A percentile compares a stretch with the other conserved stretches of the same genome.
Conservation (phyloP, 768 basidiomycete species). For the Amanita muscaria region DNA sequence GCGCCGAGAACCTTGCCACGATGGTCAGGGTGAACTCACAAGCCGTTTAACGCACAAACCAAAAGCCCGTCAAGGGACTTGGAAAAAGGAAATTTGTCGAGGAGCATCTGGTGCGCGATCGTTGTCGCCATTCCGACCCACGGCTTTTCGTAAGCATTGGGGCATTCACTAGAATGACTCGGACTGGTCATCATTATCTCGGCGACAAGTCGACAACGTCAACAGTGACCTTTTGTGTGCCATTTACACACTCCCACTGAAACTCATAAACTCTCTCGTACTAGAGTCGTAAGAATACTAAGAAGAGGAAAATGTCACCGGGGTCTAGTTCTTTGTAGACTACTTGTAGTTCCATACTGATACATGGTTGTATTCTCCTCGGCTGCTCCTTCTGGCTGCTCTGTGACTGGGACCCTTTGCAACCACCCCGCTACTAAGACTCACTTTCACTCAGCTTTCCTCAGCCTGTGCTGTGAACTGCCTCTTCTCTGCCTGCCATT, state of each 20-base stretch:
- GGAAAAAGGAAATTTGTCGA: not conserved
- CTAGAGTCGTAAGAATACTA: no score
- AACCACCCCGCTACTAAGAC: no score
- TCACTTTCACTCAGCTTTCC: no score
- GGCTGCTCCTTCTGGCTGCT: no score
- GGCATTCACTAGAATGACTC: constrained; percentile 11
- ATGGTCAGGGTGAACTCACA: constrained; percentile 20
- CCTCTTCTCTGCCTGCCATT: no score
- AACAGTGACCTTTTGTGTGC: constrained; percentile 15
- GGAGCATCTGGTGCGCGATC: constrained; percentile 5
- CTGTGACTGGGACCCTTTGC: no score
- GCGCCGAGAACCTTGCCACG: constrained; percentile 15
- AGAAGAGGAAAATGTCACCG: constrained; percentile 21
- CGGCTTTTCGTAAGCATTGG: constrained; percentile 1
- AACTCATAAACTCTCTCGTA: constrained; percentile 15
- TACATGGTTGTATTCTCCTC: no score
- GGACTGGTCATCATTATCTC: not conserved
- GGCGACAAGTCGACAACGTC: no score
- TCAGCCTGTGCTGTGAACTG: no score
- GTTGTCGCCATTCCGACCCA: constrained; percentile 9
- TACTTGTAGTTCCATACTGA: no score
- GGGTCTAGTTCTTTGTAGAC: constrained; percentile 19
- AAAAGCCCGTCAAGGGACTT: constrained; percentile 4
- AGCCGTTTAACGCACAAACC: constrained; percentile 12
- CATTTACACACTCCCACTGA: constrained; percentile 20